Percentiles rank a stretch among this genome's conserved stretches.
These are phyloP conservation scores for Neofusicoccum sp. DNA, from an alignment of 2,329 filamentous ascomycete species.

Conservation along the genomic window DNA sequence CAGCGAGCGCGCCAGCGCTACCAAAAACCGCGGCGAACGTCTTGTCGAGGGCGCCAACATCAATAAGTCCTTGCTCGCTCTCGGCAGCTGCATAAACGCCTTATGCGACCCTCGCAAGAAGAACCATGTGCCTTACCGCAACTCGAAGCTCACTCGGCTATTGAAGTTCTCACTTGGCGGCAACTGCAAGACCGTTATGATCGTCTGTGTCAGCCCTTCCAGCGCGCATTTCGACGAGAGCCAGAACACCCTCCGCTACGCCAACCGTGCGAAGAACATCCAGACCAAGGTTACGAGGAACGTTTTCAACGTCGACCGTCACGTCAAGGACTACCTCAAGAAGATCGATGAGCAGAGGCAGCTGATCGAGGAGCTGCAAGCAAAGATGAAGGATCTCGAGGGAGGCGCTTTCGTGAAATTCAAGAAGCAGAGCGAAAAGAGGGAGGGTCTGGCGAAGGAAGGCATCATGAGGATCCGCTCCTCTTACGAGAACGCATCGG, in stretches of 20 bases:
- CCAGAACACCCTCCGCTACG: conserved; percentile 95
- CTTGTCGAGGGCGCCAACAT: conserved; percentile 96
- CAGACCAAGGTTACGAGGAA: conserved; percentile 99
- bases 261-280: conserved; percentile 98
- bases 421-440: conserved; percentile 85
- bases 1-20: conserved; percentile 93
- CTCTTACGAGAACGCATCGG: conserved; percentile 78
- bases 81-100: conserved; percentile 98
- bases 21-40: conserved; percentile 91
- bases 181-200: conserved; percentile 99
- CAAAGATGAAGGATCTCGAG: conserved; percentile 89
- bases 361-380: conserved; percentile 94
- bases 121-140: conserved; percentile 95
- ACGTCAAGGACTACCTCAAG: conserved; percentile 98
- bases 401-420: conserved; percentile 82
- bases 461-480: conserved; percentile 76
- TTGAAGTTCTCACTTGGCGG: conserved; percentile 96
- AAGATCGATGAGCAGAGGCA: conserved; percentile 99
- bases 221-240: conserved; percentile 98
- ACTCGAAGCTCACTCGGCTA: conserved; percentile 93
- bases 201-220: conserved; percentile 95
- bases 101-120: conserved; percentile 89
- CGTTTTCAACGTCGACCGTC: conserved; percentile 97
- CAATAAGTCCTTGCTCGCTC: conserved; percentile 93
- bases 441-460: conserved; percentile 73